A percentile compares a stretch with the other conserved stretches of the same genome.
Conservation (phyloP, 2,329 filamentous ascomycete species). For the Talaromyces sp. region DNA sequence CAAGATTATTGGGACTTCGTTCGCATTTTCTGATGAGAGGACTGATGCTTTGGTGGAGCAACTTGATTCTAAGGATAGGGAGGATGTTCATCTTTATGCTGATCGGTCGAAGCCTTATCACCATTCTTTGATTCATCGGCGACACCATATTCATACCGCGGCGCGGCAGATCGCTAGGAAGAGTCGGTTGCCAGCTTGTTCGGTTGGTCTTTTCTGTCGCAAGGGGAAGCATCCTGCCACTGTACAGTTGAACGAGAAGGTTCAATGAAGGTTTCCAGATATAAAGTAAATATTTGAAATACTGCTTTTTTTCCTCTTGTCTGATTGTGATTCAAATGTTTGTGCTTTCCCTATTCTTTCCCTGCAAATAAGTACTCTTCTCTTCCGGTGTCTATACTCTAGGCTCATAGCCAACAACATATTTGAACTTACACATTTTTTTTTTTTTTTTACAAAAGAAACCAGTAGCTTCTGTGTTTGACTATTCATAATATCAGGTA, state of each 20-base stretch:
- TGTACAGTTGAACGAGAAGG: slow-evolving; percentile 1
- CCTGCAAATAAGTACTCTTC: not conserved
- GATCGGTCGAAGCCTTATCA: slow-evolving; percentile 23
- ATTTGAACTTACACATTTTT: not conserved
- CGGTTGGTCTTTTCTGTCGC: slow-evolving; percentile 16
- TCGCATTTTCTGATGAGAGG: slow-evolving; percentile 21
- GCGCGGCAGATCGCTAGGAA: slow-evolving; percentile 21
- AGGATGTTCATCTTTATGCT: slow-evolving; percentile 17
- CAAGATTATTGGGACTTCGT: slow-evolving; percentile 28
- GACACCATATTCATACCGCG: slow-evolving; percentile 22
- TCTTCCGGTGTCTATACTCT: not conserved
- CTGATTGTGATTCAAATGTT: not conserved
- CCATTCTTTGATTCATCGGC: slow-evolving; percentile 15
- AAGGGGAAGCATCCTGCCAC: slow-evolving; percentile 15
- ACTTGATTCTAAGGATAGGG: slow-evolving; percentile 6
- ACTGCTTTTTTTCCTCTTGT: no score
- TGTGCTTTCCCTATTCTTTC: no score
- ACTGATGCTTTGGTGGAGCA: slow-evolving; percentile 13
- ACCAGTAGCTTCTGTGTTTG: no score
- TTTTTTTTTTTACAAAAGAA: not conserved
- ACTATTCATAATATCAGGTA: no score
- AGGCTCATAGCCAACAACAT: no score
- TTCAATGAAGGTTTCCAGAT: no score
- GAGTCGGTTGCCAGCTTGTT: slow-evolving; percentile 15
- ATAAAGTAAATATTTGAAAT: no score